Evolutionary conservation across 768 basidiomycete genomes (phyloP), one percentile per base, ranked within the genome.

Genomic region (Naematelia encephala): DNA sequence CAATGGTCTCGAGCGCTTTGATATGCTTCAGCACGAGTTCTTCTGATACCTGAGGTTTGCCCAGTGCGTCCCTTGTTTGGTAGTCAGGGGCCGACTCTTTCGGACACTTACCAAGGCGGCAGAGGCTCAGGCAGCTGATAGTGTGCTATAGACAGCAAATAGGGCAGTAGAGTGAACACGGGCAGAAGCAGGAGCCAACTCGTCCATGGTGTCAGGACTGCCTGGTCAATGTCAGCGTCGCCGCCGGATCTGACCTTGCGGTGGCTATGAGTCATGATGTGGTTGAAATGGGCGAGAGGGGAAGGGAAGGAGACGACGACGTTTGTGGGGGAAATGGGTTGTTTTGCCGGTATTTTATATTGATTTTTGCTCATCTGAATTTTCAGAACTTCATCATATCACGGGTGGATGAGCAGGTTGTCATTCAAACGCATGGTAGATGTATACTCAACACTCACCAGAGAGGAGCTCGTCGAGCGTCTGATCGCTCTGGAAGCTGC

Each of bases 391-490:
- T 39, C 34, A 39, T 8, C 8, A 39, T 16, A 8, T 39, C 8
- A 8, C 16, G 34, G 34, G 16, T 39, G 34, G 34, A 39, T 39
- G 34, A 39, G 16, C 34, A 39, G 34, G 34, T 8, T 16, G 46
- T 5, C 25, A 8, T 8, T 47, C n/a, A 47, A 26, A 19, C n/a
- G 5, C 46, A 47, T 47, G 46, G n/a, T 28, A 28, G 4, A 22
- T 2, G 11, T 27, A 29, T 87, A 86, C 74, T 81, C 83, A 23
- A 68, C 73, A 58, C 84, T 85, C 82, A 82, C 84, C 60, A 81
- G 86, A 57, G 85, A 88, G 69, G 83, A 87, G 51, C 84, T 92
- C 58, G 84, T 91, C 54, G 81, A 84, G 39, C 82, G 84, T 51
- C 75, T 92, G 19, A 77, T 77, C 21, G 78, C 83, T 44, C 81